Evolutionary conservation across 495 filamentous ascomycete genomes (phyloP), one percentile per base, ranked within the genome.

Genomic region (Poronia punctata): DNA sequence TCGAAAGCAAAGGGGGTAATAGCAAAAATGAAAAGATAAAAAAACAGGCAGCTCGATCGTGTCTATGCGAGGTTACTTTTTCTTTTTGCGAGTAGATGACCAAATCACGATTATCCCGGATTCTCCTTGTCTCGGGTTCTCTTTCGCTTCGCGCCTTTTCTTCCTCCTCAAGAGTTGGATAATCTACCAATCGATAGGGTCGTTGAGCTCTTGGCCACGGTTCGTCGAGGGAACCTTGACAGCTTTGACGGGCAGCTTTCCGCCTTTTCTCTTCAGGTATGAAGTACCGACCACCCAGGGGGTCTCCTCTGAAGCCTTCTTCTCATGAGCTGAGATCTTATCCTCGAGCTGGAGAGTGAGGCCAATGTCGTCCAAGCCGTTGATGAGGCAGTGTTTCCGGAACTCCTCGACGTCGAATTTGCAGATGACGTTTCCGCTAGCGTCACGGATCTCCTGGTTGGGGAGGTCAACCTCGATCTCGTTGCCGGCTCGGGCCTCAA

Each of bases 291-390:
- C 88, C 55, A 98, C 64, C 92, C 92, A 98, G 12, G 92, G 89
- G 24, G 87, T 94, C 40, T 85, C 78, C 23, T 70, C 62, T 21
- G 80, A 80, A 49, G 88, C 75, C 67, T 79, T 77, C 50, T 69
- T 61, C 74, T 98, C 92, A 57, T 92, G 95, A 39, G 72, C 68
- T 38, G 70, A 70, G 56, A 98, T 97, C 74, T 93, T 88, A 35
- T 83, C 80, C 50, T 88, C 88, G 63, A 88, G 76, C 65, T 94
- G 84, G 64, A 96, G 83, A 14, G 92, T 97, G 25, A 97, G 66
- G 35, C 88, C 92, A 48, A 98, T 97, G 50, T 98, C 92, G 63
- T 98, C 92, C 7, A 98, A 76, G 1, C 92, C 92, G 59, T 98
- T 95, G 45, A 94, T 67, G 24, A 98, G 68, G 57, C 92, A 98